phyloP scores from a whole-genome alignment of 176 grass and related monocot genomes.

The Aegilops umbellulata region DNA sequence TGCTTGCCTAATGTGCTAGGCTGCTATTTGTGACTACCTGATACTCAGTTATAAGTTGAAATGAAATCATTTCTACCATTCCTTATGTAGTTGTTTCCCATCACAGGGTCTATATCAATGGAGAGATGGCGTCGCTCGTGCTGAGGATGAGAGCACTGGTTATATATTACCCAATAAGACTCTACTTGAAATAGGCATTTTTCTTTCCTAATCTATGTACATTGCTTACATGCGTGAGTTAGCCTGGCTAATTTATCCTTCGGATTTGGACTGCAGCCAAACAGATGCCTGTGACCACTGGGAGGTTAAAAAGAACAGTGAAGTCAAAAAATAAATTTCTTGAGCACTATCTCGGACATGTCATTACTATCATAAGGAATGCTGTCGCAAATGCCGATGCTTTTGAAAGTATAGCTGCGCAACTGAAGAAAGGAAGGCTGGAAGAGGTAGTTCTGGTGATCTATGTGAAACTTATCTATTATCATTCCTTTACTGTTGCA shows the following conservation, averaged over 20 bases:
- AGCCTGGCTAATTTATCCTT: constrained; percentile 22
- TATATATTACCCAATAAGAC: constrained; percentile 92
- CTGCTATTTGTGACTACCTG: constrained; percentile 16
- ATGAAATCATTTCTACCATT: background rate
- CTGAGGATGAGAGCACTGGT: constrained; percentile 93
- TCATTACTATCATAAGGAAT: constrained; percentile 60
- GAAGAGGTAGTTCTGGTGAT: constrained; percentile 51
- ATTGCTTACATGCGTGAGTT: constrained; percentile 18
- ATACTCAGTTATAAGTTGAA: constrained; percentile 6
- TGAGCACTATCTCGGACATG: constrained; percentile 51
- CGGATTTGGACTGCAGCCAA: constrained; percentile 53
- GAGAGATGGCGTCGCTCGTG: constrained; percentile 78
- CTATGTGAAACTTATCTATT: background rate
- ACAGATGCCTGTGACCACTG: constrained; percentile 76
- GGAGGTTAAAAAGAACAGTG: constrained; percentile 55
- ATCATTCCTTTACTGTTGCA: constrained; percentile 17
- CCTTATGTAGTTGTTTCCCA: constrained; percentile 30
- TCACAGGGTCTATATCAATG: constrained; percentile 73
- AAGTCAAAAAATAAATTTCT: constrained; percentile 66
- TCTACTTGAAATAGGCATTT: constrained; percentile 84
- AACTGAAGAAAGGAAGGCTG: constrained; percentile 57
- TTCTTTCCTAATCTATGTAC: constrained; percentile 20
- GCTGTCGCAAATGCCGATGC: constrained; percentile 58
- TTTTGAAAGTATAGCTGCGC: constrained; percentile 66
- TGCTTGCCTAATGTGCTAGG: background rate